Base-by-base conservation (phyloP, 163 green algal genomes). In the Dunaliella salina region DNA sequence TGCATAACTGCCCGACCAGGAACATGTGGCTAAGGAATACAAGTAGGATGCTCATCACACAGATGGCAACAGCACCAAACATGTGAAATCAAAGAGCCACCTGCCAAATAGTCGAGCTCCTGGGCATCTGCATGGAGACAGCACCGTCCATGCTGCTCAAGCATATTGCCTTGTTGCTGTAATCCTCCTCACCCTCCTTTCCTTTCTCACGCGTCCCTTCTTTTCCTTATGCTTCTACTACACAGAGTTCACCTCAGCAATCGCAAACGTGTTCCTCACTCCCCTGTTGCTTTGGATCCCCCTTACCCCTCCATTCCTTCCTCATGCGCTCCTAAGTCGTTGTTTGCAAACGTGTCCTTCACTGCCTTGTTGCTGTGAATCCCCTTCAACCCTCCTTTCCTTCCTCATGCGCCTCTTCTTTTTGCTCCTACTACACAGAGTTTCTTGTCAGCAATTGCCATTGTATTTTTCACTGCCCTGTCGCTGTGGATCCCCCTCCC, bases 401-500 rank as follows among this genome's bases (percentile, higher is more conserved):
- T 13, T 25, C 35, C 75, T 97, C 40, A 85, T 96, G 86, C 89
- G 92, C 20, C 88, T 67, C 32, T 83, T 88, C 80, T 50, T 88
- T 83, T 71, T 83, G 34, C 15, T 0, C 57, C 69, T 0, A 25
- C 71, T 33, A 75, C 81, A 80, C 81, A 84, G n/a, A 87, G 80
- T 13, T 85, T 93, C 22, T 33, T 26, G 0, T 69, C 86, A 0
- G 84, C 88, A 22, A 33, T 94, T 69, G 69, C 81, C 50, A 91
- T 91, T 35, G 84, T 95, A 33, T 78, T 97, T n/a, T 32, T 93
- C 32, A 93, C 91, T 0, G 88, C 88, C 15, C 86, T 97, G 59
- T 90, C 91, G 40, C 81, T 98, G 78, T 98, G 95, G 95, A 85
- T 97, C 32, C 95, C 95, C 95, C 95, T 1, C 85, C 97, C 71